These are phyloP conservation scores for Azolla pinnata DNA, from an alignment of 75 land plant genomes.

Conservation along the genomic window DNA sequence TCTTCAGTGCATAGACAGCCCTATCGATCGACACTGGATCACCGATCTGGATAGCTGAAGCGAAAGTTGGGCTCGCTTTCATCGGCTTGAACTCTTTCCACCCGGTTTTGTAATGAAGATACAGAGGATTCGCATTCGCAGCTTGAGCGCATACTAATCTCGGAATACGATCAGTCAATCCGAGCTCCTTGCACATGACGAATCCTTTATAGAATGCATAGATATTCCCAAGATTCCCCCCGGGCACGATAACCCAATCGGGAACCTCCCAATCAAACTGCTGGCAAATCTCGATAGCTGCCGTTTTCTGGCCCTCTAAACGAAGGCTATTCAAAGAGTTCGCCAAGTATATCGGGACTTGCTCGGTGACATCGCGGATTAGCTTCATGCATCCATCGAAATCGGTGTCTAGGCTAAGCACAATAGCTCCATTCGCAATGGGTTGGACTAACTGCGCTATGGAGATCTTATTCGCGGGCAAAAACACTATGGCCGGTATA, in stretches of 20 bases:
- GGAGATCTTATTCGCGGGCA: constrained; percentile 76
- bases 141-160: constrained; percentile 89
- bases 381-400: constrained; percentile 91
- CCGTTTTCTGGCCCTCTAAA: constrained; percentile 85
- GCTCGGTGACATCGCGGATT: constrained; percentile 81
- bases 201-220: constrained; percentile 94
- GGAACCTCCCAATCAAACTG: constrained; percentile 96
- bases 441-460: constrained; percentile 83
- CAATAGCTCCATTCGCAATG: constrained; percentile 84
- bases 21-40: constrained; percentile 89
- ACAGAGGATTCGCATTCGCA: constrained; percentile 84
- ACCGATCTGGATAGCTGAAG: too few relatives aligned
- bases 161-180: constrained; percentile 66
- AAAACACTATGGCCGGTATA: constrained; percentile 81
- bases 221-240: constrained; percentile 85
- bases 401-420: constrained; percentile 78
- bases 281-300: too few relatives aligned
- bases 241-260: constrained; percentile 94
- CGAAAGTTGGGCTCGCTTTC: constrained; percentile 62
- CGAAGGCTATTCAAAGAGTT: constrained; percentile 78
- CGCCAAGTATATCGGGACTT: too few relatives aligned
- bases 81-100: too few relatives aligned
- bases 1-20: constrained; percentile 63
- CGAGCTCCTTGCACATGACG: constrained; percentile 72
- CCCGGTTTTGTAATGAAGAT: constrained; percentile 58